Evolutionary conservation across 2,329 filamentous ascomycete genomes (phyloP), one percentile per base, ranked within the genome.

Genomic region (Colletotrichum noveboracense): DNA sequence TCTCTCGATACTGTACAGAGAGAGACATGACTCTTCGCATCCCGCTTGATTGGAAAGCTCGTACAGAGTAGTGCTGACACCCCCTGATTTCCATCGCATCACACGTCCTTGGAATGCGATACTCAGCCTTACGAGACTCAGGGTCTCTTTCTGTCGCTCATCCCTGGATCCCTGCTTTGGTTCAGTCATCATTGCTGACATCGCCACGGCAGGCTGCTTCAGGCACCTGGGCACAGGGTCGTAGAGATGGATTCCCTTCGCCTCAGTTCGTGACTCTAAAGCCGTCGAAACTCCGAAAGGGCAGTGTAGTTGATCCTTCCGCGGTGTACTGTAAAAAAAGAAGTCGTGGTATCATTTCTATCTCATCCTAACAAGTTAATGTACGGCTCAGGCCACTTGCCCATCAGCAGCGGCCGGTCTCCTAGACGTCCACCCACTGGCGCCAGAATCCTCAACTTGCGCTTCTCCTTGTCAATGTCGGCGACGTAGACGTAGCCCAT

Each of bases 401-500:
- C 96, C 92, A 94, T 94, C 21, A 98, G 88, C 80, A 98, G 87
- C 7, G 96, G 96, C 81, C 93, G 90, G 78, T 94, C 91, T 1
- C 95, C 95, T 75, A 98, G 89, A 74, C 94, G 90, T 4, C 96
- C 96, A 68, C 94, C 94, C 76, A 98, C 92, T 2, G 97, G 97
- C 21, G 95, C 93, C 74, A 99, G 86, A 24, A 98, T 88, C 81
- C 95, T 94, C 36, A 98, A 88, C 83, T 94, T 94, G 78, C 92
- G 92, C 83, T 94, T 94, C 79, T 94, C 93, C 81, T 95, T 94
- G 81, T 99, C 96, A 6, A 98, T 95, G 77, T 98, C 95, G 1
- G 95, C 94, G 18, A 98, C 94, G 81, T 98, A 98, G 34, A 98
- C 90, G 81, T 98, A 99, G 0, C 97, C 97, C 90, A 97, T 94